Evolutionary conservation across 306 rosid genomes (phyloP).

Genomic region (Benincasa hispida): DNA sequence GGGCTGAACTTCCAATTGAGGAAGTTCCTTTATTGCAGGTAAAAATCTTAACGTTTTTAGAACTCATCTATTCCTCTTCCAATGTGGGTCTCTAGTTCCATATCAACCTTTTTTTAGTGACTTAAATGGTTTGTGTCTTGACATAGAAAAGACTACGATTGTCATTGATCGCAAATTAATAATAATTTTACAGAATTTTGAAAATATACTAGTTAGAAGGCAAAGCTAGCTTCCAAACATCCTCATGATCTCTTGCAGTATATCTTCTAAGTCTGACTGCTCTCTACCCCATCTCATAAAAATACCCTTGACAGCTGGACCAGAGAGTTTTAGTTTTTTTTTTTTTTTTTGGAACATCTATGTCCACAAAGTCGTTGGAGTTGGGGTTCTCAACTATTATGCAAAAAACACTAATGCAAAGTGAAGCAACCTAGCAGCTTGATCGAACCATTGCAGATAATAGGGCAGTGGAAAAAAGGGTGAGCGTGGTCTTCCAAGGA

Average conservation of each 20-base stretch:
- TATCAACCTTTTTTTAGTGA: neutral
- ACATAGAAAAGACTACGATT: neutral
- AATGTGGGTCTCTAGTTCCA: neutral
- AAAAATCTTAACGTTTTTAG: neutral
- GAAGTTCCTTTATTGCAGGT: constrained; percentile 97
- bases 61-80: neutral
- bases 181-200: neutral
- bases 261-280: neutral
- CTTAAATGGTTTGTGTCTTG: neutral
- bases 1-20: constrained; percentile 98
- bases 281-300: neutral
- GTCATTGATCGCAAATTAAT: neutral
- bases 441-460: neutral
- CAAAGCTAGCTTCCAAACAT: neutral
- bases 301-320: neutral
- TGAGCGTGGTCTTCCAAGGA: neutral
- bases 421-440: neutral
- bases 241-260: neutral
- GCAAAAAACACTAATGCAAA: neutral
- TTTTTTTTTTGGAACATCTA: neutral
- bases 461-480: neutral
- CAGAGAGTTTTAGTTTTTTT: neutral
- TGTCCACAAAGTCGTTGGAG: neutral
- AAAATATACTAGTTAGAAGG: neutral
- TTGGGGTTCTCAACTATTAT: neutral